Evolutionary conservation across 371 early-diverging fungal species (phyloP).

Genomic region (Umbelopsis sp.): DNA sequence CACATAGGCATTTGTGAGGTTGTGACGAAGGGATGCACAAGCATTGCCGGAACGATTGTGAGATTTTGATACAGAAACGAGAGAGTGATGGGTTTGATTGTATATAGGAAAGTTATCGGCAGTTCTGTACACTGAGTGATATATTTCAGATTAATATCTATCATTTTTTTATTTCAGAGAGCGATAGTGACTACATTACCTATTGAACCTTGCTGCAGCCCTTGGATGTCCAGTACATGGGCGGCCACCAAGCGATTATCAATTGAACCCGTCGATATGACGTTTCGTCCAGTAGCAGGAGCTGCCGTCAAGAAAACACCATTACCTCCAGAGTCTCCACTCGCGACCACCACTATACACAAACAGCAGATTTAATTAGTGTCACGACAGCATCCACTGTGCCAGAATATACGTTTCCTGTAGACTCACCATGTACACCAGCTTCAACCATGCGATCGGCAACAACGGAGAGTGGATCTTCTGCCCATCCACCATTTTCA

Average conservation of each 20-base stretch:
- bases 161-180: too few species aligned
- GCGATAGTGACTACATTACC: not conserved
- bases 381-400: constrained; percentile 20
- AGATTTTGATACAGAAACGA: constrained; percentile 26
- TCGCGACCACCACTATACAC: constrained; percentile 40
- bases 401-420: not conserved
- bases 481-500: constrained; percentile 47
- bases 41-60: constrained; percentile 32
- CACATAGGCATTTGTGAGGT: constrained; percentile 56
- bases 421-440: constrained; percentile 37
- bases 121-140: not conserved
- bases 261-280: constrained; percentile 75
- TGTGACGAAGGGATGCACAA: constrained; percentile 37
- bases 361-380: not conserved
- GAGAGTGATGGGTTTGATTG: constrained; percentile 21
- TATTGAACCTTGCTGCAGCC: not conserved
- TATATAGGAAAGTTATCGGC: constrained; percentile 36
- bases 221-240: constrained; percentile 18
- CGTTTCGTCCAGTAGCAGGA: constrained; percentile 66
- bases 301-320: constrained; percentile 66
- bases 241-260: constrained; percentile 45
- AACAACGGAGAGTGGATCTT: constrained; percentile 42
- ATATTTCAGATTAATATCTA: too few species aligned
- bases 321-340: constrained; percentile 72
- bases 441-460: constrained; percentile 33